phyloP scores from a whole-genome alignment of 2,329 filamentous ascomycete species.

The Fonsecaea nubica region DNA sequence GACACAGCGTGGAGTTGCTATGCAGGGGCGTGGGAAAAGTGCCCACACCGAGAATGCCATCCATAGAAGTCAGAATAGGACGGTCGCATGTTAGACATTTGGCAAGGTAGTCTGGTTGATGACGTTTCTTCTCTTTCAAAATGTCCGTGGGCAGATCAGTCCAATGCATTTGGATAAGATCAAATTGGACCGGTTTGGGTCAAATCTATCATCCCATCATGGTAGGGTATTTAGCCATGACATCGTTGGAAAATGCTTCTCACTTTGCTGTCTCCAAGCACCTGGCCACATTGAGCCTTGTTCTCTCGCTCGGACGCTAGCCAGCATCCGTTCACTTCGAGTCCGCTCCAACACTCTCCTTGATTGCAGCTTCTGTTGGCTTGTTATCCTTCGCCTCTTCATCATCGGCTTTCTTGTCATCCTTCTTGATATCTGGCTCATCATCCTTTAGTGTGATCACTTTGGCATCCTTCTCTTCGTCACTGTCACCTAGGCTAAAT shows the following conservation, averaged over 20 bases:
- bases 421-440: conserved; percentile 46
- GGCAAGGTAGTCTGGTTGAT: neutral
- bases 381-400: conserved; percentile 67
- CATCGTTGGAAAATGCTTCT: neutral
- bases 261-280: neutral
- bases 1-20: neutral
- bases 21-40: neutral
- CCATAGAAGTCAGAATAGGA: neutral
- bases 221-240: neutral
- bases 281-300: neutral
- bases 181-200: neutral
- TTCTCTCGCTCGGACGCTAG: neutral
- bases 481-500: conserved; percentile 93
- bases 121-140: neutral
- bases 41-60: neutral
- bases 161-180: neutral
- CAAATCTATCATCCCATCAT: conserved; percentile 4
- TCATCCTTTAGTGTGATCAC: conserved; percentile 65
- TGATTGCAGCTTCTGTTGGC: conserved; percentile 61
- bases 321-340: conserved; percentile 20
- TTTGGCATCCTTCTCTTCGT: conserved; percentile 85
- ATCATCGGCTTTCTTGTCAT: conserved; percentile 53
- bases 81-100: neutral
- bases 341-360: conserved; percentile 41
- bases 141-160: neutral